Conservation (phyloP, 805 yeast genomes). For the Yarrowia alimentaria region DNA sequence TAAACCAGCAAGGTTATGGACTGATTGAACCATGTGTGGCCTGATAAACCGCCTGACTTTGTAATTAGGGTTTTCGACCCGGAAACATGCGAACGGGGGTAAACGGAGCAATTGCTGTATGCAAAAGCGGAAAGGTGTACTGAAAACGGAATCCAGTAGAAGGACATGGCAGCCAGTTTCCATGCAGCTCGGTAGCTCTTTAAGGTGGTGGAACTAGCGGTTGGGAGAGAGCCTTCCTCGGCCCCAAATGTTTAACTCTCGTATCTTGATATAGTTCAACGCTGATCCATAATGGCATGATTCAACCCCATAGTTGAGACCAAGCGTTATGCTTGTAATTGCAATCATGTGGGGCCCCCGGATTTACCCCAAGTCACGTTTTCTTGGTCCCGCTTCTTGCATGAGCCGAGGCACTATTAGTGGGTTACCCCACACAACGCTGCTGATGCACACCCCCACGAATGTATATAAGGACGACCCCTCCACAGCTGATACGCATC, state of each 20-base stretch:
- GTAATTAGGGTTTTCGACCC: slow-evolving; percentile 12
- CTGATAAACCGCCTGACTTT: slow-evolving; percentile 26
- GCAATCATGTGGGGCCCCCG: slow-evolving; percentile 25
- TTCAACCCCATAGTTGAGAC: background rate
- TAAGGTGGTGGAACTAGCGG: too few relatives aligned
- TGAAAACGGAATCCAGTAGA: too few relatives aligned
- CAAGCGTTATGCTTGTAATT: background rate
- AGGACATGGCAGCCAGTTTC: too few relatives aligned
- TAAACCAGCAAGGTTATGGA: slow-evolving; percentile 16
- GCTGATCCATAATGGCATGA: slow-evolving; percentile 24
- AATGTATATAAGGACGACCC: background rate
- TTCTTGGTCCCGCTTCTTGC: background rate
- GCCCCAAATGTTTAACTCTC: background rate
- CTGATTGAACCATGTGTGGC: slow-evolving; percentile 15
- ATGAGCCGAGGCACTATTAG: slow-evolving; percentile 14
- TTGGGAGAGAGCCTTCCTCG: too few relatives aligned
- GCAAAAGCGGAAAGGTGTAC: too few relatives aligned
- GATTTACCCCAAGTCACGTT: slow-evolving; percentile 14
- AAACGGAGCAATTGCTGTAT: too few relatives aligned
- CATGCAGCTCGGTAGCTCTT: too few relatives aligned
- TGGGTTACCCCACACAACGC: slow-evolving; percentile 10
- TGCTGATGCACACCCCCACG: background rate
- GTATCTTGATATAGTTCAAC: slow-evolving; percentile 19
- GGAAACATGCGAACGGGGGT: too few relatives aligned
- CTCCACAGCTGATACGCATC: background rate